Base-by-base conservation (phyloP, 2,329 filamentous ascomycete species). In the Aspergillus sp. region DNA sequence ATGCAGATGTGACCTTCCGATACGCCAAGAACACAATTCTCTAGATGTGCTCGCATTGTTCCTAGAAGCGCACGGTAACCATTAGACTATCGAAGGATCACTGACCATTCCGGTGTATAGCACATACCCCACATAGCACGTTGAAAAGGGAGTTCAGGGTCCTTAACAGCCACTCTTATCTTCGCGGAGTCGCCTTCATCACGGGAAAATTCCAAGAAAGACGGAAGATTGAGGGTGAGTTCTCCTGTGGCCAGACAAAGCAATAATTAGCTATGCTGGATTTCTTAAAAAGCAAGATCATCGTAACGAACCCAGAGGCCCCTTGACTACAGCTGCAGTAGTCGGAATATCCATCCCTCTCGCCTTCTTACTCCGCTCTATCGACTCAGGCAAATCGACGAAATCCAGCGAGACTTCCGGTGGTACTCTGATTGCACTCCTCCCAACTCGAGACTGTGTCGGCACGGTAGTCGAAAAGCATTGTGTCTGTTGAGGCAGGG, bases 1-100 rank as follows among this genome's bases (percentile, higher is more conserved):
- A 98, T 89, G 32, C 90, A 89, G 12, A 88, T 90, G 71, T 98
- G 93, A 33, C 93, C 93, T 78, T 98, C 93, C 34, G 88, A 94
- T 26, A 98, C 93, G 49, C 93, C 93, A 52, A 89, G 81, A 51
- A 98, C 86, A 73, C 94, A 82, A 66, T 93, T 94, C 60, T 87
- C 85, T 46, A 98, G 77, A 64, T 94, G 91, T 32, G 89, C 83
- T 72, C 93, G 90, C 40, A 83, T 86, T 4, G 91, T 97, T 52
- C 90, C 90, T 95, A 48, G 5, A 46, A 48, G 32, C 42, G 47
- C 29, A 39, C 19, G 27, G 39, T 52, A 42, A 38, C 29, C 8
- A 56, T 64, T 51, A 61, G 52, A 49, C 41, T 12, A 7, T 30
- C 8, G n/a, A 9, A n/a, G n/a, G 8, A 29, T 29, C 10, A 4